Percentiles rank a stretch among this genome's conserved stretches.
phyloP scores from a whole-genome alignment of 345 rosid species.

The Moringa oleifera region DNA sequence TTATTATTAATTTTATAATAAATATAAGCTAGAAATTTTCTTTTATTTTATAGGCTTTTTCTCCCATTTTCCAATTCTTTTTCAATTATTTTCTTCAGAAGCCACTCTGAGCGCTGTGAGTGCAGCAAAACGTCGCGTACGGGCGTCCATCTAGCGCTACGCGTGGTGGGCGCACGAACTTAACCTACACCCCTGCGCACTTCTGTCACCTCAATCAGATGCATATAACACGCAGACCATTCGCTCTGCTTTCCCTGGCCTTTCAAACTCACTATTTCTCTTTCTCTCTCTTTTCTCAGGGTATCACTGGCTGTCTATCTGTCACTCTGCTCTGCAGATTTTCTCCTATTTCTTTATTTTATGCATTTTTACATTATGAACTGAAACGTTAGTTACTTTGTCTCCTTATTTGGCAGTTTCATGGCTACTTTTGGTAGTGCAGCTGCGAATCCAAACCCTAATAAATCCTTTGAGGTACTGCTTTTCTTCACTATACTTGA shows the following conservation, averaged over 20 bases:
- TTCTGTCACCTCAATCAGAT: neutral
- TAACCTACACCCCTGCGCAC: too few species aligned
- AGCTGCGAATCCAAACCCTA: conserved; percentile 52
- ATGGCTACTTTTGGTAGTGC: conserved; percentile 66
- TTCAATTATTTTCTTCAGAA: too few species aligned
- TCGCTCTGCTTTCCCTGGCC: conserved; percentile 8
- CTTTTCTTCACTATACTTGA: neutral
- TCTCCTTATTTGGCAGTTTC: neutral
- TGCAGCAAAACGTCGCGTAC: neutral
- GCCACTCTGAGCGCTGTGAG: too few species aligned
- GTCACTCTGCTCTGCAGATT: neutral
- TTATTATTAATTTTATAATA: too few species aligned
- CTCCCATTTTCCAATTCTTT: too few species aligned
- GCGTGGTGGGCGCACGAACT: too few species aligned
- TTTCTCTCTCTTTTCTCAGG: neutral
- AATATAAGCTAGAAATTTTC: too few species aligned
- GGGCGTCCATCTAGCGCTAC: neutral
- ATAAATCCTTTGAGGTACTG: conserved; percentile 74
- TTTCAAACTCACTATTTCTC: neutral
- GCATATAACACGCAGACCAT: neutral
- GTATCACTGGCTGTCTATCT: neutral
- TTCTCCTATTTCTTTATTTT: neutral
- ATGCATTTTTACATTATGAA: neutral
- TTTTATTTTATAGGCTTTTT: too few species aligned
- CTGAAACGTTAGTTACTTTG: too few species aligned